Base-by-base conservation (phyloP, 1,284 basidiomycete species). In the Ceratobasidium sp. region DNA sequence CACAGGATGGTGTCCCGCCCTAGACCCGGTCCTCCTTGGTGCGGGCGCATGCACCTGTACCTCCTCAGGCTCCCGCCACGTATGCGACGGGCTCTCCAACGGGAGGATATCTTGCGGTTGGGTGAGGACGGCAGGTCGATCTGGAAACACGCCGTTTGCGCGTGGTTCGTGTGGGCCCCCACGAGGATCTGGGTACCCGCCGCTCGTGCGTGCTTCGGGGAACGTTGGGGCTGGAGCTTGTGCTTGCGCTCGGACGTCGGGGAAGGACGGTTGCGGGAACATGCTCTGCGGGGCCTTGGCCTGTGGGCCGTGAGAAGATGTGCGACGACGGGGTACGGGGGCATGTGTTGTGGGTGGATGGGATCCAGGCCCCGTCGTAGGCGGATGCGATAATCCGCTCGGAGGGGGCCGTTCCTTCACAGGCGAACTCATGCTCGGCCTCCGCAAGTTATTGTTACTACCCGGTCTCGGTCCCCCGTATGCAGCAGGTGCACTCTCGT, bases 61-160 rank as follows among this genome's bases (percentile, higher is more conserved):
- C 17, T 69, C 66, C 36, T 72, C 67, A 15, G 67, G 67, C 47
- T 72, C 67, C 29, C 54, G 56, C 67, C 54, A 72, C 9, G 41
- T 72, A 29, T 72, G 67, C 44, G 67, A 72, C 24, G 67, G 67
- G 27, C 67, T 72, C 56, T 72, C 67, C 54, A 72, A 56, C 29
- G 67, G 67, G 29, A 72, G 56, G 6, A 72, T 72, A 24, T 57
- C 67, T 45, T 72, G 67, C 56, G 48, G 59, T 45, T n/a, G 67
- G 27, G 17, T 29, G 19, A 33, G 53, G 5, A n/a, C 24, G 19
- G 24, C 24, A 47, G 41, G 5, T 11, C 29, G 17, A 31, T 66
- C 63, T 47, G 67, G 60, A 31, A 72, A 72, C 67, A 72, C 67
- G 67, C 67, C 67, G 67, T 72, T 72, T 57, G 67, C 56, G 56